phyloP scores from a whole-genome alignment of 2,329 filamentous ascomycete genomes.

The Aspergillus sp. region DNA sequence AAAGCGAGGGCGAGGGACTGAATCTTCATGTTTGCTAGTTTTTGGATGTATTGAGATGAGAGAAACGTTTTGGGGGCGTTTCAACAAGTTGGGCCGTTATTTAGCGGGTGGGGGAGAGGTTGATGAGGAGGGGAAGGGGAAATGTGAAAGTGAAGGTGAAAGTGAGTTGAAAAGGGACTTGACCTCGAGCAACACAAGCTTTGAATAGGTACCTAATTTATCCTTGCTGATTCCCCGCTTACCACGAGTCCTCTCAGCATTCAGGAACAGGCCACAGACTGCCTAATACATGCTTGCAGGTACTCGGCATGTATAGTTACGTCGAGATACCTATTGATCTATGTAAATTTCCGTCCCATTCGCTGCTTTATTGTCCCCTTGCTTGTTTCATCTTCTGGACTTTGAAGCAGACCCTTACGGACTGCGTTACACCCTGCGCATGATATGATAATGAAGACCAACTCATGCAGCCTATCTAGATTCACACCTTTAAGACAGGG shows the following conservation, averaged over 20 bases:
- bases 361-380: neutral
- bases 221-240: neutral
- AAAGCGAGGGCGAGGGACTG: constrained; percentile 53
- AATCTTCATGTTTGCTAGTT: constrained; percentile 49
- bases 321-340: neutral
- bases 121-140: neutral
- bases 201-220: neutral
- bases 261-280: neutral
- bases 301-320: neutral
- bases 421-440: neutral
- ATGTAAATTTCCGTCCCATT: neutral
- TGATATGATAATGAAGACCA: neutral
- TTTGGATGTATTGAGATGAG: constrained; percentile 1
- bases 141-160: neutral
- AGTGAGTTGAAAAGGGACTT: neutral
- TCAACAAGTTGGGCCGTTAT: neutral
- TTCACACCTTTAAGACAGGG: neutral
- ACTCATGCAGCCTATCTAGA: too few relatives aligned
- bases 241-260: neutral
- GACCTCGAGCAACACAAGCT: neutral
- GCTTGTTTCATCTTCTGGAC: neutral
- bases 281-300: neutral
- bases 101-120: neutral
- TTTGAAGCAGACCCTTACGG: neutral
- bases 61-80: neutral